phyloP scores from a whole-genome alignment of 345 rosid genomes.

The Xanthoceras sorbifolium region DNA sequence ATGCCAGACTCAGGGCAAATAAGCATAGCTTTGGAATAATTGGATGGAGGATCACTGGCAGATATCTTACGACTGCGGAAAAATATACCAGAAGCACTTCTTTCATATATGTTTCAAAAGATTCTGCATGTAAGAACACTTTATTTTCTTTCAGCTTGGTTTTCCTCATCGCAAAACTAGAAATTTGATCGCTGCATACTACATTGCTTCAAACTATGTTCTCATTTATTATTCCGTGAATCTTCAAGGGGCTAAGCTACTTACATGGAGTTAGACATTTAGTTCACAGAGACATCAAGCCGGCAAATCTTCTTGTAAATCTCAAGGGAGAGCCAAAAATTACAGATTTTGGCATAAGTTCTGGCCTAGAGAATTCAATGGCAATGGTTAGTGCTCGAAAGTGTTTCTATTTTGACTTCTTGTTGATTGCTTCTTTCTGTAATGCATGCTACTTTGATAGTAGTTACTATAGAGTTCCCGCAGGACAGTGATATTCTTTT shows the following conservation, averaged over 20 bases:
- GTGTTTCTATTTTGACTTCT: slow-evolving; percentile 10
- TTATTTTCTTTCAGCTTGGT: slow-evolving; percentile 5
- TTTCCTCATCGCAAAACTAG: slow-evolving; percentile 16
- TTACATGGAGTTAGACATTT: slow-evolving; percentile 91
- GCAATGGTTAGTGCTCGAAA: slow-evolving; percentile 74
- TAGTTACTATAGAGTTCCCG: not conserved
- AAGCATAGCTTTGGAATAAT: slow-evolving; percentile 93
- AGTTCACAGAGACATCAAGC: slow-evolving; percentile 97
- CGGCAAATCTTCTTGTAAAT: slow-evolving; percentile 91
- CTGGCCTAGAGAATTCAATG: slow-evolving; percentile 90
- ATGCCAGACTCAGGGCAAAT: slow-evolving; percentile 92
- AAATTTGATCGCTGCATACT: not conserved
- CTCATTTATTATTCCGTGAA: slow-evolving; percentile 7
- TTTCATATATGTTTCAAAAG: slow-evolving; percentile 84
- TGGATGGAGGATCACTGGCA: slow-evolving; percentile 98
- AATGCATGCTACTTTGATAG: slow-evolving; percentile 1
- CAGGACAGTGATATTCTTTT: not conserved
- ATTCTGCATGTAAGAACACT: slow-evolving; percentile 60
- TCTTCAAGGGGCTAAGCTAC: slow-evolving; percentile 74
- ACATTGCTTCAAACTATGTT: slow-evolving; percentile 21
- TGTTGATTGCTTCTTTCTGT: slow-evolving; percentile 5
- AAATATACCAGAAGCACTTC: slow-evolving; percentile 81
- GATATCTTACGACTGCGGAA: slow-evolving; percentile 64
- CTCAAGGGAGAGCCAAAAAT: slow-evolving; percentile 96
- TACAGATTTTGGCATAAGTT: slow-evolving; percentile 95